These are phyloP conservation scores for Saccharomyces uvarum DNA, from an alignment of 1,139 yeast genomes.

Conservation along the genomic window DNA sequence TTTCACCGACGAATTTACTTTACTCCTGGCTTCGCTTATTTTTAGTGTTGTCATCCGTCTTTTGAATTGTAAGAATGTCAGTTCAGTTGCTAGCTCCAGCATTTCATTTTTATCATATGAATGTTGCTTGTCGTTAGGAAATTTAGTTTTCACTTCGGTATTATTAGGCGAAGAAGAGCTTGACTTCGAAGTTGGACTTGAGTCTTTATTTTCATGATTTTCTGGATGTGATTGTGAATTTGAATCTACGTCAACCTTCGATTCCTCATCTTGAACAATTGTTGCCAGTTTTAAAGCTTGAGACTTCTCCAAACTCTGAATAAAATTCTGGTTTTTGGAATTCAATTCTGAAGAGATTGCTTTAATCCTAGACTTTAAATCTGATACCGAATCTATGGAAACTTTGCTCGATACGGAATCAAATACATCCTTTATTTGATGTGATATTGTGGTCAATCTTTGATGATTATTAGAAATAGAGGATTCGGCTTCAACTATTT, in stretches of 20 bases:
- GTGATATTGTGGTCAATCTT: background rate
- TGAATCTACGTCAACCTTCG: conserved; percentile 1
- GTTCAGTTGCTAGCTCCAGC: conserved; percentile 36
- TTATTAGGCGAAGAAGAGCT: background rate
- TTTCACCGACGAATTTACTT: conserved; percentile 36
- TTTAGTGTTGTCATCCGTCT: conserved; percentile 40
- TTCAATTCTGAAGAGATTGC: conserved; percentile 1
- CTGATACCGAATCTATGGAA: background rate
- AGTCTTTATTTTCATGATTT: background rate
- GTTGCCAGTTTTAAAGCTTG: conserved; percentile 56
- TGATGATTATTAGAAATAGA: background rate
- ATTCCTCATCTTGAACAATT: conserved; percentile 39
- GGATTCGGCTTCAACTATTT: background rate
- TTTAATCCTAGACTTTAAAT: conserved; percentile 1
- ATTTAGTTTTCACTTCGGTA: background rate
- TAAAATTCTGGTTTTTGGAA: conserved; percentile 8
- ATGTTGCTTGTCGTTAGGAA: background rate
- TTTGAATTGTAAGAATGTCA: conserved; percentile 47
- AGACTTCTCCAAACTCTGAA: conserved; percentile 37
- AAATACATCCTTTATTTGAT: background rate
- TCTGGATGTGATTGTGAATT: background rate
- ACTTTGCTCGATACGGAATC: background rate
- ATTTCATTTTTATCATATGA: conserved; percentile 4
- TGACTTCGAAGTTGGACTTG: background rate
- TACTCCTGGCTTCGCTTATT: conserved; percentile 35